Percentiles rank a stretch among this genome's conserved stretches.
phyloP scores from a whole-genome alignment of 305 asterid species.

The Fraxinus baroniana region DNA sequence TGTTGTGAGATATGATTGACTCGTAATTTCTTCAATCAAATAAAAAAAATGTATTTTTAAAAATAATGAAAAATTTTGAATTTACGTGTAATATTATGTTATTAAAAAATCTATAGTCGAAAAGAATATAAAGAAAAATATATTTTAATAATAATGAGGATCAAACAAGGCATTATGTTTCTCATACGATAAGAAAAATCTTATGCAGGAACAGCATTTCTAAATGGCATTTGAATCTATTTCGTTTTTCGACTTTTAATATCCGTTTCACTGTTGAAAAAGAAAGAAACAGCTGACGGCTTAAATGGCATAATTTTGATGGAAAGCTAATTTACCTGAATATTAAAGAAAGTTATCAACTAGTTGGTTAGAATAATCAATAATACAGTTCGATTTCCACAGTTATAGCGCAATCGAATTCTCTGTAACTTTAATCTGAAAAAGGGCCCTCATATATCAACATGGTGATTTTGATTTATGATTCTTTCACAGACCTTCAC shows the following conservation, averaged over 20 bases:
- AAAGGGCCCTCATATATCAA: background rate
- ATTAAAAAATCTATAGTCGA: too few species aligned
- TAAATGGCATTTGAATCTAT: background rate
- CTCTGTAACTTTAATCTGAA: background rate
- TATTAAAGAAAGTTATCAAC: background rate
- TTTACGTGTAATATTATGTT: too few species aligned
- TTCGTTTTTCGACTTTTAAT: background rate
- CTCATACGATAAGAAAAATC: too few species aligned
- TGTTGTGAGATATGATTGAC: too few species aligned
- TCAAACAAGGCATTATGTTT: too few species aligned
- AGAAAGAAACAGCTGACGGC: background rate
- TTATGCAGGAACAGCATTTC: background rate
- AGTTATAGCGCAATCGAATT: background rate
- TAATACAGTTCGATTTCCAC: background rate
- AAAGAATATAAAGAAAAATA: too few species aligned
- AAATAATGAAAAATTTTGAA: too few species aligned
- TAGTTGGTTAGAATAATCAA: background rate
- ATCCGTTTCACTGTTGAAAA: background rate
- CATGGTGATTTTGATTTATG: background rate
- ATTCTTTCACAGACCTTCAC: background rate
- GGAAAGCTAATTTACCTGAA: background rate
- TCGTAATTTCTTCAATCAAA: too few species aligned
- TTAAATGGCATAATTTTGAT: background rate
- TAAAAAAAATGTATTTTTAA: too few species aligned
- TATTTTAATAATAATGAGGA: too few species aligned